Evolutionary conservation across 331 rosid species (phyloP).

Genomic region (Prunus yedoensis): DNA sequence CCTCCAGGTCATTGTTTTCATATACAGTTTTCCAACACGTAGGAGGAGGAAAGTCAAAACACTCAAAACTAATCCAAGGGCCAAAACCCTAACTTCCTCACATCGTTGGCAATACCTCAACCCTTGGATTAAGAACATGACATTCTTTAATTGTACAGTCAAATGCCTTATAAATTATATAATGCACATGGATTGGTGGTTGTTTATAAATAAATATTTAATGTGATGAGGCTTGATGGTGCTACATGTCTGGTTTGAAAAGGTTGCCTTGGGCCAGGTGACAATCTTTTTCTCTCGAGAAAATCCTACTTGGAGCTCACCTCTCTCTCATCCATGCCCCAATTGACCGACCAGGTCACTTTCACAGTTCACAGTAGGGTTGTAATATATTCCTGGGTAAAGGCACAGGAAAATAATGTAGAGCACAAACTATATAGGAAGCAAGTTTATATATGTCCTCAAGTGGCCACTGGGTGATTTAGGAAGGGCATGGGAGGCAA

Average conservation of each 20-base stretch:
- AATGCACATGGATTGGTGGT: neutral
- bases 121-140: neutral
- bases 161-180: neutral
- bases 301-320: neutral
- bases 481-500: neutral
- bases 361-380: conserved; percentile 23
- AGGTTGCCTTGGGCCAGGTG: neutral
- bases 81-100: neutral
- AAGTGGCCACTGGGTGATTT: too few relatives aligned
- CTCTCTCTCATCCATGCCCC: neutral
- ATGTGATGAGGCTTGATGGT: neutral
- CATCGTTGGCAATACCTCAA: neutral
- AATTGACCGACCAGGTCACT: conserved; percentile 31
- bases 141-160: neutral
- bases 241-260: neutral
- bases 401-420: neutral
- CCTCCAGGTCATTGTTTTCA: neutral
- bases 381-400: neutral
- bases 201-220: neutral
- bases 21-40: neutral
- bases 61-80: conserved; percentile 1
- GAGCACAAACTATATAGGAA: neutral
- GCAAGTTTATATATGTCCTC: neutral
- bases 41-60: neutral
- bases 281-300: neutral